A percentile compares a stretch with the other conserved stretches of the same genome.
Evolutionary conservation across 2,329 filamentous ascomycete species (phyloP).

Genomic region (Chaetomium sp.): DNA sequence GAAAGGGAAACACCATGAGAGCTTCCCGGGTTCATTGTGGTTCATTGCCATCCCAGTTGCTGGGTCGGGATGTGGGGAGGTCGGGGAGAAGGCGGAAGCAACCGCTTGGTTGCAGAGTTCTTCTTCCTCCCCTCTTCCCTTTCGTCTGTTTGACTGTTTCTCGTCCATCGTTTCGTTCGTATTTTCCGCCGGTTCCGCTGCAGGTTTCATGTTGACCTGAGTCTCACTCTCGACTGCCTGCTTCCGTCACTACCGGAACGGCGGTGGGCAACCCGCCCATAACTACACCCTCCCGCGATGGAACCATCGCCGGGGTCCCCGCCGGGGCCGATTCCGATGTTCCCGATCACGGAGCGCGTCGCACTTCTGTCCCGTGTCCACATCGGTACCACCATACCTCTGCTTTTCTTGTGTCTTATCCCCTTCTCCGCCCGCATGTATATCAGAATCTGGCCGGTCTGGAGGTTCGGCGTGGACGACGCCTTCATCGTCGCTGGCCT

Average conservation of each 20-base stretch:
- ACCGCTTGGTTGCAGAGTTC: not conserved
- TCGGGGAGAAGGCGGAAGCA: not conserved
- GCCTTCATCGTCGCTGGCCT: constrained; percentile 27
- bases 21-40: not conserved
- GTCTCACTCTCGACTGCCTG: not conserved
- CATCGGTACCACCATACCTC: constrained; percentile 23
- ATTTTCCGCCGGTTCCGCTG: not conserved
- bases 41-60: not conserved
- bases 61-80: not conserved
- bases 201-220: not conserved
- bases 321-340: not conserved
- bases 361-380: constrained; percentile 24
- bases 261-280: not conserved
- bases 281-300: not conserved
- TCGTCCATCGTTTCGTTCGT: not conserved
- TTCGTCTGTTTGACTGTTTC: not conserved
- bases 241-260: not conserved
- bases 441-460: constrained; percentile 27
- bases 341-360: constrained; percentile 24
- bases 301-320: not conserved
- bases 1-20: not conserved
- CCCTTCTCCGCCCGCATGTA: constrained; percentile 28
- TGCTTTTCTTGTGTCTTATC: constrained; percentile 25
- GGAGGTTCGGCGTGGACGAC: constrained; percentile 29
- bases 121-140: not conserved